Base-by-base conservation (phyloP, 192 early-diverging fungal species). In the Rhizophagus clarus region DNA sequence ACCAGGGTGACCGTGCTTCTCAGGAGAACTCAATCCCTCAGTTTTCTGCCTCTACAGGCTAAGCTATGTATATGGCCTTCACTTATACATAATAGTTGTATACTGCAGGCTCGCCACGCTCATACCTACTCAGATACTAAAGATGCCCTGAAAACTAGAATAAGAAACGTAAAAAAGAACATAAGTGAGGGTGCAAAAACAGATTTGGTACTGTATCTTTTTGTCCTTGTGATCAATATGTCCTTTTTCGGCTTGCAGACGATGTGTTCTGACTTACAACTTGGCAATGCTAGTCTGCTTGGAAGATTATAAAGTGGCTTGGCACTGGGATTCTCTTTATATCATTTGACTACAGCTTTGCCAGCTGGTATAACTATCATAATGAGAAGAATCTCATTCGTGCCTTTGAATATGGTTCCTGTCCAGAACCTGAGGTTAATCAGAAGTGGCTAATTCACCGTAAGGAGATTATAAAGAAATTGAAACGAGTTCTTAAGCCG, bases 361-460 rank as follows among this genome's bases (percentile, higher is more conserved):
- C 71, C 71, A 47, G 17, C 71, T 72, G 34, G 22, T 72, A 72
- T 8, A 72, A 72, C n/a, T 0, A 0, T 12, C 45, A 7, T n/a
- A 72, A 72, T 72, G 71, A 72, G 45, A 72, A 20, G 45, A 72
- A 24, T 72, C 22, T 72, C 6, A 20, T 72, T 71, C 22, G 51
- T 72, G 71, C 71, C 71, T 72, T 72, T 72, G 71, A 72, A 51
- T 20, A 49, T 9, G 71, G 71, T 24, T 72, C 7, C 71, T 72
- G 71, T 72, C 40, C 71, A 72, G 45, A 72, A 51, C 45, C n/a
- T 72, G 45, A 72, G 51, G 22, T 72, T 72, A 22, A 0, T 1
- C 22, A 24, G 22, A 9, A 72, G 29, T 0, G 51, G 28, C 28
- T 72, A n/a, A 72, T 51, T 72, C 0, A 72, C 71, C 40, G 45